Percentiles rank a stretch among this genome's conserved stretches.
phyloP scores from a whole-genome alignment of 805 yeast genomes.

The Kuraishia floccosa region DNA sequence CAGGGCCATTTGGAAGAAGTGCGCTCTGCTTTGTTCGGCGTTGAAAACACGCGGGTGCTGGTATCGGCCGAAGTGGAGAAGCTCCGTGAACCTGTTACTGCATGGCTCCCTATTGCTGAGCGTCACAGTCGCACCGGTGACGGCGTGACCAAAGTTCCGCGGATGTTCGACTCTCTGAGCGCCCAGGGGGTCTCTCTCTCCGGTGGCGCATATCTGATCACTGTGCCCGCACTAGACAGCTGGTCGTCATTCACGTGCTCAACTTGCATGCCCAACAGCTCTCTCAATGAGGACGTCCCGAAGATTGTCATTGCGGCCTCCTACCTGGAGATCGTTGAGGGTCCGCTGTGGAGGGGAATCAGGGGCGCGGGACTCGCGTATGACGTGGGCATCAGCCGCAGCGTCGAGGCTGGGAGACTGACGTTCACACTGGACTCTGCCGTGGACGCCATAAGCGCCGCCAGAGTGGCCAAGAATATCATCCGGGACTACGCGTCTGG shows the following conservation, averaged over 20 bases:
- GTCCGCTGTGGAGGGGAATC: slow-evolving; percentile 94
- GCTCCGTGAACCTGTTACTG: slow-evolving; percentile 41
- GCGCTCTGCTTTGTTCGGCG: slow-evolving; percentile 37
- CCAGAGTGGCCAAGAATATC: slow-evolving; percentile 48
- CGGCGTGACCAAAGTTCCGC: slow-evolving; percentile 9
- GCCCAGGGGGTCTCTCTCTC: slow-evolving; percentile 41
- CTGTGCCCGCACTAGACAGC: slow-evolving; percentile 79
- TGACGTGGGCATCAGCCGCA: slow-evolving; percentile 58
- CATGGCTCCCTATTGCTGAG: slow-evolving; percentile 36
- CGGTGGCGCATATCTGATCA: slow-evolving; percentile 45
- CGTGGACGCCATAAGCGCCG: slow-evolving; percentile 62
- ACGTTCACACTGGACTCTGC: slow-evolving; percentile 69
- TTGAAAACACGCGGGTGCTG: slow-evolving; percentile 53
- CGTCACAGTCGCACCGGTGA: too few relatives aligned
- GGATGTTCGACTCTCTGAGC: slow-evolving; percentile 32
- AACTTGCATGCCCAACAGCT: too few relatives aligned
- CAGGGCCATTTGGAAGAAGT: slow-evolving; percentile 38
- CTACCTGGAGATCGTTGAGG: slow-evolving; percentile 79
- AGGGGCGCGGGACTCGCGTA: slow-evolving; percentile 93
- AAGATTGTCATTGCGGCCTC: slow-evolving; percentile 65
- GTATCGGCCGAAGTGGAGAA: slow-evolving; percentile 57
- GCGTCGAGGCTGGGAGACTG: slow-evolving; percentile 57
- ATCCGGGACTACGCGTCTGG: slow-evolving; percentile 54
- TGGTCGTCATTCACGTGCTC: too few relatives aligned
- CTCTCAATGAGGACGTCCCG: slow-evolving; percentile 52